phyloP scores from a whole-genome alignment of 257 asterid genomes.

The Apocynum venetum region DNA sequence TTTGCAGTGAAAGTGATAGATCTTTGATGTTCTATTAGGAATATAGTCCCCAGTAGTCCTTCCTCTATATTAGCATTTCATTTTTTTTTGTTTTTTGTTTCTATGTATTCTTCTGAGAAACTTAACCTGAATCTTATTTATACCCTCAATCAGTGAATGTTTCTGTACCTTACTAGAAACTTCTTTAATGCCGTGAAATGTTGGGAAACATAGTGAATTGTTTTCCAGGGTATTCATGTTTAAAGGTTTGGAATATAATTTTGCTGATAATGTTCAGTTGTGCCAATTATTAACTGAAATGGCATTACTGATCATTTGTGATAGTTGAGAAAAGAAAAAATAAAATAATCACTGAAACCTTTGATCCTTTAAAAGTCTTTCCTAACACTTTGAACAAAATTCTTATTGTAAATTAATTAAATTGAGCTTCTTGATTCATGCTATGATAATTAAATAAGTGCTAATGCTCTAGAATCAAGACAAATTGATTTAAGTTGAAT shows the following conservation, averaged over 20 bases:
- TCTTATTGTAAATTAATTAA: background rate
- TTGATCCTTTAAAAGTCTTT: background rate
- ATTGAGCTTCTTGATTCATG: constrained; percentile 8
- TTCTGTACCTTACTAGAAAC: background rate
- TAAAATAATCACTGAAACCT: background rate
- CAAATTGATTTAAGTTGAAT: background rate
- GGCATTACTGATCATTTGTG: background rate
- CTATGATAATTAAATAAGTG: background rate
- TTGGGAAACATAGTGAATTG: background rate
- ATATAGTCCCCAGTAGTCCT: background rate
- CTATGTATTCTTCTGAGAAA: background rate
- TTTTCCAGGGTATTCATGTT: background rate
- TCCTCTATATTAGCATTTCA: background rate
- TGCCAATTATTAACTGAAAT: background rate
- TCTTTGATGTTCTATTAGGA: constrained; percentile 7
- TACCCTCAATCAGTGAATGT: background rate
- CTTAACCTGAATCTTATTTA: background rate
- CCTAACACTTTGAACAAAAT: background rate
- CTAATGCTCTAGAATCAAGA: background rate
- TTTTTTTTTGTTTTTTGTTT: background rate
- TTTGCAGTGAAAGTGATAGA: background rate
- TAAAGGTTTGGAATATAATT: background rate
- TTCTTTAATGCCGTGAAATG: background rate
- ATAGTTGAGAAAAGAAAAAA: background rate
- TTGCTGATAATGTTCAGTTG: background rate